These are phyloP conservation scores for Cladophialophora exuberans DNA, from an alignment of 2,329 filamentous ascomycete genomes.

Conservation along the genomic window DNA sequence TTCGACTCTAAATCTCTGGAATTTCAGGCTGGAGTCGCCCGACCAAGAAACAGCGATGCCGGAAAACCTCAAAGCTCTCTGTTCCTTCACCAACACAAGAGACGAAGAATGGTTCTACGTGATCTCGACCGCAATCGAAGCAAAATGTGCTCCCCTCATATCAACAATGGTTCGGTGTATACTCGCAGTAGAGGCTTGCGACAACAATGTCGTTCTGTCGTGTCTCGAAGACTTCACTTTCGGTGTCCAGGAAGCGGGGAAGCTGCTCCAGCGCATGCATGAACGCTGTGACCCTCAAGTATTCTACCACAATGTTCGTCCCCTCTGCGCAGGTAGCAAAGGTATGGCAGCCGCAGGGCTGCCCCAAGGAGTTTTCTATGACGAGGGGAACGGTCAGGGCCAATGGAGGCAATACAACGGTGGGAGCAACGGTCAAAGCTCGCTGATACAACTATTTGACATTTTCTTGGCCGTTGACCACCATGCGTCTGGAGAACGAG, in stretches of 20 bases:
- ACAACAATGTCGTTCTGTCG: conserved; percentile 42
- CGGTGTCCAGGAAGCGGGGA: conserved; percentile 47
- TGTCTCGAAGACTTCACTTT: conserved; percentile 46
- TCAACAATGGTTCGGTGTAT: conserved; percentile 52
- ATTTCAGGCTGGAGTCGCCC: conserved; percentile 35
- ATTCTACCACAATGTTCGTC: conserved; percentile 58
- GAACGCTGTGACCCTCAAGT: conserved; percentile 52
- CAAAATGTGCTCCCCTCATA: conserved; percentile 51
- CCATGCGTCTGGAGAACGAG: conserved; percentile 42
- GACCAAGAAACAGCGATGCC: conserved; percentile 41
- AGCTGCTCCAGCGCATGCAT: conserved; percentile 55
- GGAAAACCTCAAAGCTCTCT: conserved; percentile 40
- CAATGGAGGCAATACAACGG: conserved; percentile 56
- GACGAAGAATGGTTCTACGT: conserved; percentile 55
- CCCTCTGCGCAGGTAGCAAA: conserved; percentile 57
- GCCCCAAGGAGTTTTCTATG: conserved; percentile 57
- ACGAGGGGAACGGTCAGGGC: conserved; percentile 52
- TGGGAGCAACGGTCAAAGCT: conserved; percentile 60
- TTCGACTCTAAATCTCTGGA: conserved; percentile 46
- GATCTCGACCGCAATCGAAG: conserved; percentile 57
- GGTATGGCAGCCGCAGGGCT: conserved; percentile 57
- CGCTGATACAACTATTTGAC: conserved; percentile 58
- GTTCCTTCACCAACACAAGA: conserved; percentile 44
- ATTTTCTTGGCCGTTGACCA: conserved; percentile 57
- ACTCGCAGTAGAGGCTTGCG: conserved; percentile 46